Conservation (phyloP, 306 rosid genomes). For the Psophocarpus tetragonolobus region DNA sequence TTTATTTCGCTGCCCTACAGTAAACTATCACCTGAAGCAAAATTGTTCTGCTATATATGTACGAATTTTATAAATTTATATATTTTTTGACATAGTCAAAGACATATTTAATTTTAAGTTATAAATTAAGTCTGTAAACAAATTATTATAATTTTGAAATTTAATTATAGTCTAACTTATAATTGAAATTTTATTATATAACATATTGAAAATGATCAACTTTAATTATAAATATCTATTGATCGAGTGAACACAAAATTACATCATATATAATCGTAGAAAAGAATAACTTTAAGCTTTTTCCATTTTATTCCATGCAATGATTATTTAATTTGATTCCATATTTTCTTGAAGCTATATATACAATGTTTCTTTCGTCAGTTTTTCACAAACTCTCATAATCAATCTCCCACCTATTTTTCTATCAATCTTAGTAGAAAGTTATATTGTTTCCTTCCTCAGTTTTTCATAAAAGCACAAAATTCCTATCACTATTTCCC, state of each 20-base stretch:
- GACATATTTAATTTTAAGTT: background rate
- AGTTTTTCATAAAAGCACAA: background rate
- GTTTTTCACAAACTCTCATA: too few relatives aligned
- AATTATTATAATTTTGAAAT: background rate
- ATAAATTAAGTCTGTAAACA: background rate
- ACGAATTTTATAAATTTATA: too few relatives aligned
- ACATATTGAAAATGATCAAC: background rate
- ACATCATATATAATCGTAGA: background rate
- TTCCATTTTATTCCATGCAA: background rate
- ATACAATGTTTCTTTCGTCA: background rate
- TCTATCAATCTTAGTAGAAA: background rate
- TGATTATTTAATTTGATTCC: background rate
- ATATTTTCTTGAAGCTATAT: background rate
- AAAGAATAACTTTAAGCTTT: background rate
- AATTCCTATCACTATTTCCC: background rate
- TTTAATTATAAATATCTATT: background rate
- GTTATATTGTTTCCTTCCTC: background rate
- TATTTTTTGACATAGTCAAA: background rate
- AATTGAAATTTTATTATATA: background rate
- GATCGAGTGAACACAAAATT: background rate
- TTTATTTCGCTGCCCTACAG: too few relatives aligned
- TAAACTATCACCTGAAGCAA: too few relatives aligned
- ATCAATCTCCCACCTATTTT: too few relatives aligned
- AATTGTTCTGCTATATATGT: too few relatives aligned
- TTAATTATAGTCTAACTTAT: too few relatives aligned